Conservation (phyloP, 495 filamentous ascomycete genomes). For the Penicillium steckii region DNA sequence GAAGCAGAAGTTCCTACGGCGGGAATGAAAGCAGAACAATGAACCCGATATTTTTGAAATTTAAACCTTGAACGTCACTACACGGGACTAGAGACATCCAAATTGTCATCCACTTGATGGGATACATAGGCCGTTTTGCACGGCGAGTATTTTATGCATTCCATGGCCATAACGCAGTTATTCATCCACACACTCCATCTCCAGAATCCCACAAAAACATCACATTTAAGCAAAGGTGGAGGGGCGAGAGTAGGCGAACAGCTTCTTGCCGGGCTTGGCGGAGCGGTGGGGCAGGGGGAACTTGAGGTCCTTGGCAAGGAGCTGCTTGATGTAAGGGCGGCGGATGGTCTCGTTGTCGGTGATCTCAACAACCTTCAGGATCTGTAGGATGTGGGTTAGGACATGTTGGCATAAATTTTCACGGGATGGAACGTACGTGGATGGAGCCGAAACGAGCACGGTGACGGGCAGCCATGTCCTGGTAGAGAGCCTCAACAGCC, state of each 20-base stretch:
- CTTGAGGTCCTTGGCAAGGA: slow-evolving; percentile 88
- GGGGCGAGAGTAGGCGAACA: slow-evolving; percentile 88
- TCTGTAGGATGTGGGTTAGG: slow-evolving; percentile 56
- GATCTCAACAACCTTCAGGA: slow-evolving; percentile 96
- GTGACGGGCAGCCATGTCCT: slow-evolving; percentile 99
- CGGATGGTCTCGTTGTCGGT: slow-evolving; percentile 89
- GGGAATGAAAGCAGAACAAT: slow-evolving; percentile 18
- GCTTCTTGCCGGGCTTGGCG: slow-evolving; percentile 77
- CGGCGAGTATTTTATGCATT: slow-evolving; percentile 46
- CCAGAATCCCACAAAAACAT: slow-evolving; percentile 35
- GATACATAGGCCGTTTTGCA: slow-evolving; percentile 42
- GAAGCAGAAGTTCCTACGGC: no score
- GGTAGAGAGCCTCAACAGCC: slow-evolving; percentile 95
- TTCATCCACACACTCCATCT: slow-evolving; percentile 47
- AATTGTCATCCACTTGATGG: slow-evolving; percentile 41
- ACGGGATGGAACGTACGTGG: slow-evolving; percentile 65
- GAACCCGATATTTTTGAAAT: slow-evolving; percentile 43
- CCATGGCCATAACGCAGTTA: slow-evolving; percentile 50
- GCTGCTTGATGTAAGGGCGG: slow-evolving; percentile 98
- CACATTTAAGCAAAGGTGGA: slow-evolving; percentile 74
- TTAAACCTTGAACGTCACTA: slow-evolving; percentile 45
- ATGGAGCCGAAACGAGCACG: slow-evolving; percentile 96
- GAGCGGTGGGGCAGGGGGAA: slow-evolving; percentile 98
- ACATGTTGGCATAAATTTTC: neutral
- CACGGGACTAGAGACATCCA: slow-evolving; percentile 48